Percentiles rank a stretch among this genome's conserved stretches.
These are phyloP conservation scores for Hyphodiscus hymeniophilus DNA, from an alignment of 495 filamentous ascomycete species.

Conservation along the genomic window DNA sequence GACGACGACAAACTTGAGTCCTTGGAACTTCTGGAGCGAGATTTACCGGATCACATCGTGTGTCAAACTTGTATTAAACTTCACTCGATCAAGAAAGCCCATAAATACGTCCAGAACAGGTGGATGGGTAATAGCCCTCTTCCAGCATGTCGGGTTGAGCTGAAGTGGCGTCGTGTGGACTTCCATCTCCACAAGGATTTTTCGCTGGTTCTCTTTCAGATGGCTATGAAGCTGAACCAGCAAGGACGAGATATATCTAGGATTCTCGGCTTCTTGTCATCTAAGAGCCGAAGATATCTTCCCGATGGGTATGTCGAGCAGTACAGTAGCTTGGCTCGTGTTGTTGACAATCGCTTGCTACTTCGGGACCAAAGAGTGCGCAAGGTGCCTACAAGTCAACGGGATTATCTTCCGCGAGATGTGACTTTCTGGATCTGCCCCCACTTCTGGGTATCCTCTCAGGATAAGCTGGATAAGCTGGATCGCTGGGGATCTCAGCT, in stretches of 20 bases:
- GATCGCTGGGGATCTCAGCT: too few species aligned
- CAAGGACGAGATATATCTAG: constrained; percentile 2
- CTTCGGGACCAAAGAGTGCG: constrained; percentile 10
- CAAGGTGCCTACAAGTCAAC: constrained; percentile 8
- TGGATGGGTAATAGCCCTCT: background rate
- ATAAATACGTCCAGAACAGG: background rate
- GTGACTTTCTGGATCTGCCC: background rate
- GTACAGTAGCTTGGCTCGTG: background rate
- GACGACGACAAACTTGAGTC: background rate
- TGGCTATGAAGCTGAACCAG: constrained; percentile 13
- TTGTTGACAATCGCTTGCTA: constrained; percentile 7
- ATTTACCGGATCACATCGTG: constrained; percentile 5
- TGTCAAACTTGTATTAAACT: constrained; percentile 6
- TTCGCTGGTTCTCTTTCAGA: constrained; percentile 7
- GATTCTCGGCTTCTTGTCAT: constrained; percentile 6
- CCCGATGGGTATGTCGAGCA: constrained; percentile 5
- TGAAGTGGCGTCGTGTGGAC: background rate
- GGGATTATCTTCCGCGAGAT: background rate
- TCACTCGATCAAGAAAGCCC: constrained; percentile 7
- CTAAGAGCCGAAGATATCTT: background rate
- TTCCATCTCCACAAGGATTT: constrained; percentile 7
- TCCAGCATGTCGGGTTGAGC: constrained; percentile 2
- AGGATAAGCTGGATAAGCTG: too few species aligned
- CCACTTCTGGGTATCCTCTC: too few species aligned
- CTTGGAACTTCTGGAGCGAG: constrained; percentile 4